Evolutionary conservation across 2,329 filamentous ascomycete genomes (phyloP).

Genomic region (Pyrenochaeta sp.): DNA sequence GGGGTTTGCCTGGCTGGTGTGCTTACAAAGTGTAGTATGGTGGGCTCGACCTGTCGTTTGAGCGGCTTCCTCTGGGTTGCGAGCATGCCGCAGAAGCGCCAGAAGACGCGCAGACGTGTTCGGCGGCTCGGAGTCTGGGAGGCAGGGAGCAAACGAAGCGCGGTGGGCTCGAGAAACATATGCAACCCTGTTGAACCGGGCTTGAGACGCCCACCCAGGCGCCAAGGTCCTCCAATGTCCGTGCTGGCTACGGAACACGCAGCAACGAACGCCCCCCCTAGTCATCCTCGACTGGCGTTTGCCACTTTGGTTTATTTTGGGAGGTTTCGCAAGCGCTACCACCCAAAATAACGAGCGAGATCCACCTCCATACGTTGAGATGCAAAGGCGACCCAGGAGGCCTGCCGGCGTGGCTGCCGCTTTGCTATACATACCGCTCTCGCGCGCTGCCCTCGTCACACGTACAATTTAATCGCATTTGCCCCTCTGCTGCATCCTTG

Average conservation of each 20-base stretch:
- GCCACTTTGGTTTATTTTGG: too few species aligned
- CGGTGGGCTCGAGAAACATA: neutral
- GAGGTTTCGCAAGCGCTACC: too few species aligned
- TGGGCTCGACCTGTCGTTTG: constrained; percentile 54
- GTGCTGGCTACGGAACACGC: too few species aligned
- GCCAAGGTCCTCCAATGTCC: too few species aligned
- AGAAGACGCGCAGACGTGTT: constrained; percentile 1
- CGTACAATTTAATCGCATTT: neutral
- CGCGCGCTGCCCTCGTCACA: neutral
- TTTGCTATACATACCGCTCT: neutral
- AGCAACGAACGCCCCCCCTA: too few species aligned
- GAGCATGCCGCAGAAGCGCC: constrained; percentile 6
- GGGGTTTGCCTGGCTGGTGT: constrained; percentile 22
- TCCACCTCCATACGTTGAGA: neutral
- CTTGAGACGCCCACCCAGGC: constrained; percentile 3
- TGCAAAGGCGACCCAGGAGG: neutral
- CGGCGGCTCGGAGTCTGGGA: constrained; percentile 3
- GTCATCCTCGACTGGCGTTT: too few species aligned
- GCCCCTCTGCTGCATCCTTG: constrained; percentile 1
- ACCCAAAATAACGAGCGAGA: neutral
- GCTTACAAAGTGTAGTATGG: constrained; percentile 84
- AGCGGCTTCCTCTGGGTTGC: constrained; percentile 19
- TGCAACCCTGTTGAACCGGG: neutral
- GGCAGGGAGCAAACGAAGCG: constrained; percentile 3
- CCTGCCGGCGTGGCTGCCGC: too few species aligned